Evolutionary conservation across 257 asterid species (phyloP).

Genomic region (Salvia miltiorrhiza): DNA sequence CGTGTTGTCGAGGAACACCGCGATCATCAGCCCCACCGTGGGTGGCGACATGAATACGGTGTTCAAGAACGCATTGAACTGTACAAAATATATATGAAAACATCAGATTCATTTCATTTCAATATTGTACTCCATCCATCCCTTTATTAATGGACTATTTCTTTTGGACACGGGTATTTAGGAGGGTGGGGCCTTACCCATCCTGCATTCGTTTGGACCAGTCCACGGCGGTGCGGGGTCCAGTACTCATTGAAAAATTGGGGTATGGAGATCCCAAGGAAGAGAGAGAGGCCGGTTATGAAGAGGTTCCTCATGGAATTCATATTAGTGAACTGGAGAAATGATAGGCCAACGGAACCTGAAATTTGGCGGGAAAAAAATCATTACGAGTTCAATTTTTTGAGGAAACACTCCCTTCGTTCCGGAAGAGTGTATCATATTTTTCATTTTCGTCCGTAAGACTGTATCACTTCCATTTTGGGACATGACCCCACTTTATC

Average conservation of each 20-base stretch:
- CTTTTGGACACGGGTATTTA: too few species aligned
- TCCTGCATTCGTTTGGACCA: slow-evolving; percentile 85
- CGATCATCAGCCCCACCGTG: slow-evolving; percentile 71
- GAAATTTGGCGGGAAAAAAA: slow-evolving; percentile 22
- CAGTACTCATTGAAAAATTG: slow-evolving; percentile 80
- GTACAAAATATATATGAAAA: slow-evolving; percentile 10
- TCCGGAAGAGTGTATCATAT: too few species aligned
- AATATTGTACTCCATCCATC: too few species aligned
- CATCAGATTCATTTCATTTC: background rate
- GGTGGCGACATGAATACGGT: slow-evolving; percentile 90
- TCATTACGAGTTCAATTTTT: too few species aligned
- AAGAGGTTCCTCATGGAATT: slow-evolving; percentile 96
- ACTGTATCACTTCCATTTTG: too few species aligned
- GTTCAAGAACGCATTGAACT: slow-evolving; percentile 92
- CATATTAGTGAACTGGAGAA: slow-evolving; percentile 98
- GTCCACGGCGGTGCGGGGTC: slow-evolving; percentile 60
- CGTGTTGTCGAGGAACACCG: slow-evolving; percentile 92
- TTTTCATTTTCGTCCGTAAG: too few species aligned
- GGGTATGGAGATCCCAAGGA: slow-evolving; percentile 95
- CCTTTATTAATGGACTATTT: too few species aligned
- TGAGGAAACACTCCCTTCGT: too few species aligned
- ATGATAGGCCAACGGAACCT: slow-evolving; percentile 96
- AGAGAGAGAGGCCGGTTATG: slow-evolving; percentile 85
- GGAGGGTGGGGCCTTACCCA: slow-evolving; percentile 92
- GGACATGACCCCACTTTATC: too few species aligned